Percentiles rank a stretch among this genome's conserved stretches.
These are phyloP conservation scores for Thinopyrum elongatum DNA, from an alignment of 176 grass and related monocot species.

Conservation along the genomic window DNA sequence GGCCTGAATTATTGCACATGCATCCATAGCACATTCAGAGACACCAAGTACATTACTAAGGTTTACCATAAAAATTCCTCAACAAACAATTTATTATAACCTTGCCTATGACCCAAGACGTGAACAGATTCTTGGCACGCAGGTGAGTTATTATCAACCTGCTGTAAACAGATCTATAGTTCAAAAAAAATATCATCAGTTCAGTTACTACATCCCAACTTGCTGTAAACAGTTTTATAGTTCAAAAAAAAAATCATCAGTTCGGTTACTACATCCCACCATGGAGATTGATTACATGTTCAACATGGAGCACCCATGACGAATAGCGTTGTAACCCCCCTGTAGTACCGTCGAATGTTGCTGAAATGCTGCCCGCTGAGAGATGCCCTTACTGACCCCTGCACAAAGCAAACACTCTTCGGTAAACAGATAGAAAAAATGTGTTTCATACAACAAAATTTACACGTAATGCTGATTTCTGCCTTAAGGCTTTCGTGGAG, in stretches of 20 bases:
- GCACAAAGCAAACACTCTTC: conserved; percentile 15
- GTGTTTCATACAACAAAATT: neutral
- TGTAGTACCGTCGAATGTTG: neutral
- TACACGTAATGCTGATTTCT: neutral
- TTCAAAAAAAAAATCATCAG: neutral
- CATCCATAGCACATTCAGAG: no score
- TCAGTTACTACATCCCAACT: neutral
- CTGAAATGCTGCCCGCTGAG: neutral
- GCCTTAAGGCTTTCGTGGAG: neutral
- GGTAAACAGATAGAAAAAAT: neutral
- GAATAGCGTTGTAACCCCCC: neutral
- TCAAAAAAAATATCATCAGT: neutral
- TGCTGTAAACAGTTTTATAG: no score
- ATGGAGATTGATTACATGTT: neutral
- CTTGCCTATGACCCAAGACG: neutral
- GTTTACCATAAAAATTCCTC: neutral
- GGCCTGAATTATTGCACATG: no score
- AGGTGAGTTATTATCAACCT: conserved; percentile 19
- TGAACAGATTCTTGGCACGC: neutral
- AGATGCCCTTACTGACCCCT: conserved; percentile 44
- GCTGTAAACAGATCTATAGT: neutral
- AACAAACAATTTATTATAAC: neutral
- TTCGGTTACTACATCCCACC: neutral
- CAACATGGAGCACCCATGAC: neutral
- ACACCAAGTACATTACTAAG: no score